These are phyloP conservation scores for Trifolium repens DNA, from an alignment of 306 rosid genomes.

Conservation along the genomic window DNA sequence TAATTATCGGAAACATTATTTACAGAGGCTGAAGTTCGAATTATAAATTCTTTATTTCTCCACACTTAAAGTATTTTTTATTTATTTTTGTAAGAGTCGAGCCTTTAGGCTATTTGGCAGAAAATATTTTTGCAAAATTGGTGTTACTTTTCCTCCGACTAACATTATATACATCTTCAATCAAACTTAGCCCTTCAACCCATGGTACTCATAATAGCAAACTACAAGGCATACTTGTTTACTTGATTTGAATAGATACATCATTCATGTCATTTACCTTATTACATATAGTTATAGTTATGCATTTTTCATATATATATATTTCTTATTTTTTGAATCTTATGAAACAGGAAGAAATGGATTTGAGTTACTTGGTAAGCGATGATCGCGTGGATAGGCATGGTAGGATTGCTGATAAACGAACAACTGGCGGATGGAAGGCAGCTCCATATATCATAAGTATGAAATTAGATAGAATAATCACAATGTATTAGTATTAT, in stretches of 20 bases:
- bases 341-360: constrained; percentile 40
- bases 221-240: constrained; percentile 17
- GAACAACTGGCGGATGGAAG: constrained; percentile 66
- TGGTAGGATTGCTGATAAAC: constrained; percentile 56
- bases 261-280: background rate
- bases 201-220: constrained; percentile 8
- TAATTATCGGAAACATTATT: too few relatives aligned
- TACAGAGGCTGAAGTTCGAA: too few relatives aligned
- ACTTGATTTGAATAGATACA: background rate
- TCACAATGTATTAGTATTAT: background rate
- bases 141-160: constrained; percentile 12
- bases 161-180: constrained; percentile 5
- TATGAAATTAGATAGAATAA: background rate
- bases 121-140: background rate
- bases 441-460: constrained; percentile 68
- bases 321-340: background rate
- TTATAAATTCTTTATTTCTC: too few relatives aligned
- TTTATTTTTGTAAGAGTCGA: too few relatives aligned
- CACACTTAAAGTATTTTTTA: too few relatives aligned
- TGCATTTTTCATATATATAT: background rate
- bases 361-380: constrained; percentile 45
- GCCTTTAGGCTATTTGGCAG: too few relatives aligned
- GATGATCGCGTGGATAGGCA: constrained; percentile 53
- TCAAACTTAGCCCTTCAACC: constrained; percentile 25
- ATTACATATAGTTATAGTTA: background rate